phyloP scores from a whole-genome alignment of 768 basidiomycete species.

The Lactarius deliciosus region DNA sequence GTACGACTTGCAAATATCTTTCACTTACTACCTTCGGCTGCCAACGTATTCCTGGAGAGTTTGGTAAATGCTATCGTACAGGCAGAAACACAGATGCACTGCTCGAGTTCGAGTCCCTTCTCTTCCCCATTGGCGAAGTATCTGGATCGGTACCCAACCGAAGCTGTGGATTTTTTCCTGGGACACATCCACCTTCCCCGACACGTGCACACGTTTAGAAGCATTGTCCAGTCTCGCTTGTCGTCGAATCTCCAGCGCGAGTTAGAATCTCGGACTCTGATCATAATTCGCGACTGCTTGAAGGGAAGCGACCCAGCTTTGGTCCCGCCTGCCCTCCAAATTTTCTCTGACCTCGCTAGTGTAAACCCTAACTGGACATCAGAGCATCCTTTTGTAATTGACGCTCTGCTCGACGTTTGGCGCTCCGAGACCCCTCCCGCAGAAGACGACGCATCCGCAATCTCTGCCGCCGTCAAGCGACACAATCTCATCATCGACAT shows the following conservation, averaged over 20 bases:
- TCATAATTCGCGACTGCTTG: conserved; percentile 53
- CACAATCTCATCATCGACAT: conserved; percentile 70
- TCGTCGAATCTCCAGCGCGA: conserved; percentile 76
- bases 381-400: conserved; percentile 64
- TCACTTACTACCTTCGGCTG: conserved; percentile 90
- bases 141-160: conserved; percentile 83
- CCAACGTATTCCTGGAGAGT: conserved; percentile 86
- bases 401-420: conserved; percentile 77
- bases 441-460: conserved; percentile 40
- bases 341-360: conserved; percentile 74
- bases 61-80: conserved; percentile 89
- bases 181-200: conserved; percentile 73
- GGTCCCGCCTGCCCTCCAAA: conserved; percentile 66
- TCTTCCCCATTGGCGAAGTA: conserved; percentile 90
- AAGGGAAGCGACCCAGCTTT: conserved; percentile 49
- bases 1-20: conserved; percentile 97
- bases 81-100: conserved; percentile 89
- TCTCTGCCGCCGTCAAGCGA: conserved; percentile 54
- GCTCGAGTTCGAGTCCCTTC: conserved; percentile 86
- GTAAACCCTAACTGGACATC: conserved; percentile 70
- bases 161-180: conserved; percentile 85
- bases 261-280: conserved; percentile 56
- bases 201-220: conserved; percentile 80
- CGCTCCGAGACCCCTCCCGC: conserved; percentile 43
- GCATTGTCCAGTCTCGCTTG: conserved; percentile 73